phyloP scores from a whole-genome alignment of 75 land plant species.

The Sequoia sempervirens region DNA sequence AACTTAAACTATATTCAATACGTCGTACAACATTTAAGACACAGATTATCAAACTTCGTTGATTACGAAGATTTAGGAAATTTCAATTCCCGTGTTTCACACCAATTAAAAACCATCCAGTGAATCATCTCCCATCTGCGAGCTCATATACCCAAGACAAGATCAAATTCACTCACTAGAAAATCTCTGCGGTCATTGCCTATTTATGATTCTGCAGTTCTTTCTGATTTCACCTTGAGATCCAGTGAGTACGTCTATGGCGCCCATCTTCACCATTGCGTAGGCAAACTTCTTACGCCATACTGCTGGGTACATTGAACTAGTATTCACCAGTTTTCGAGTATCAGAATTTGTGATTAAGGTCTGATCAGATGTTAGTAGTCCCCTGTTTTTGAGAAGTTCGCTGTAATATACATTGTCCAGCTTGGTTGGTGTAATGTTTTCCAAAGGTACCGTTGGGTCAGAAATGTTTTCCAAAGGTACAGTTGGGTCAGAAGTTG shows the following conservation, averaged over 20 bases:
- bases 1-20: no score
- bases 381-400: slow-evolving; percentile 10
- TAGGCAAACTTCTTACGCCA: slow-evolving; percentile 6
- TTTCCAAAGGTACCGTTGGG: slow-evolving; percentile 7
- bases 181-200: no score
- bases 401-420: slow-evolving; percentile 20
- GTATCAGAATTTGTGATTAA: neutral
- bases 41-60: no score
- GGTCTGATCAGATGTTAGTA: slow-evolving; percentile 21
- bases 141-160: no score
- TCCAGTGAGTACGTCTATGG: slow-evolving; percentile 15
- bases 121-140: no score
- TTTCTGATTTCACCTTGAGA: slow-evolving; percentile 14
- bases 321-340: neutral
- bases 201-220: slow-evolving; percentile 1
- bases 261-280: slow-evolving; percentile 22
- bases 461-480: slow-evolving; percentile 4
- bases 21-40: no score
- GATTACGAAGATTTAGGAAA: no score
- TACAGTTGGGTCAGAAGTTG: neutral
- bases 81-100: no score
- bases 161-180: no score
- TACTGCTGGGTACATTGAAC: neutral
- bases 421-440: slow-evolving; percentile 11
- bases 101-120: no score